Base-by-base conservation (phyloP, 2,329 filamentous ascomycete genomes). In the Beauveria sp. region DNA sequence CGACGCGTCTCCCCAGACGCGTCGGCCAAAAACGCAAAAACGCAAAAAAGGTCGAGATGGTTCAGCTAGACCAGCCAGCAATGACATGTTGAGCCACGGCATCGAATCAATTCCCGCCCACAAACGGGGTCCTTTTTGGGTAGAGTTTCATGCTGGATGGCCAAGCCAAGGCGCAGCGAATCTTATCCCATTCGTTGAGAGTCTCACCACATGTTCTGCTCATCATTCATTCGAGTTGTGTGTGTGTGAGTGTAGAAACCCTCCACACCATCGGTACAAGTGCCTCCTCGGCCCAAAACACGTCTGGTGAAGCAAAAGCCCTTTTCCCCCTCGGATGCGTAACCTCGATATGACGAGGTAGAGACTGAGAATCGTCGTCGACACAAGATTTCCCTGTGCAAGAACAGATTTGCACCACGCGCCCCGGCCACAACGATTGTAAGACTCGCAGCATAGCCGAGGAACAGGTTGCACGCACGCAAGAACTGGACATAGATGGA, bases 1-100 rank as follows among this genome's bases (percentile, higher is more conserved):
- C 48, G 61, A 63, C 61, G 61, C 61, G 61, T 63, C 61, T 63
- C 26, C 61, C 54, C 48, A 53, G 51, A 61, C 59, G 59, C 59
- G 59, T 61, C 43, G 31, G 31, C 31, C 31, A 34, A 34, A 34
- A 34, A 14, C 28, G 12, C 14, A 34, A 7, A 49, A 57, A 46
- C 26, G 10, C 14, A 34, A 8, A 50, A 48, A 38, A 46, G 24
- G 22, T 20, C 31, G 3, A 45, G 38, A 24, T 42, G 7, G 34
- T 20, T n/a, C 52, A 55, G 52, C 40, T 42, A 20, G 34, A 38
- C 54, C 42, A 48, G 22, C 22, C 22, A 24, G 22, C 22, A 24
- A 24, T 24, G 26, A 31, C 9, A 31, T 16, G 22, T 24, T 34
- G 31, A 9, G 31, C 31, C 31, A 31, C n/a, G n/a, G 42, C 43